Percentiles rank a stretch among this genome's conserved stretches.
phyloP scores from a whole-genome alignment of 2,329 filamentous ascomycete species.

The Ascochyta koolunga region DNA sequence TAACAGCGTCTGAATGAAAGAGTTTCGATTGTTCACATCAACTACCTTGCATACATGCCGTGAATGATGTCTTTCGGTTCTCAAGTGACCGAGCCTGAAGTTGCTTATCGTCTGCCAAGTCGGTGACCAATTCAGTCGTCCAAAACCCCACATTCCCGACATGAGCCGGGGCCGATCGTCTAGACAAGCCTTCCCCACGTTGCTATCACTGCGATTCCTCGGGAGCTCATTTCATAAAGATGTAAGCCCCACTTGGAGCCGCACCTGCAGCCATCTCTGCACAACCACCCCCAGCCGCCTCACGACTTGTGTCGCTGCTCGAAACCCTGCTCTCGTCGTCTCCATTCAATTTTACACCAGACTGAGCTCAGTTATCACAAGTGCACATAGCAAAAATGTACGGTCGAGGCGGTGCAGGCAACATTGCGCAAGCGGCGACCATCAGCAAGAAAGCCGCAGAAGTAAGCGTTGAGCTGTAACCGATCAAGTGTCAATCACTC shows the following conservation, averaged over 20 bases:
- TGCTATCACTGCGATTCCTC: constrained; percentile 22
- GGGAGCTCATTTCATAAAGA: constrained; percentile 4
- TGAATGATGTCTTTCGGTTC: background rate
- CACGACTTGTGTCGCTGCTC: background rate
- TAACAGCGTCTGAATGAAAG: constrained; percentile 19
- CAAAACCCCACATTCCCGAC: constrained; percentile 28
- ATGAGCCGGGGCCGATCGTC: constrained; percentile 11
- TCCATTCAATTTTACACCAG: background rate
- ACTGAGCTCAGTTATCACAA: background rate
- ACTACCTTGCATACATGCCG: background rate
- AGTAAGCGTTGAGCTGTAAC: constrained; percentile 21
- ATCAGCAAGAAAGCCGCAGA: constrained; percentile 39
- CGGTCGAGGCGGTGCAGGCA: constrained; percentile 56
- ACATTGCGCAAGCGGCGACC: constrained; percentile 48
- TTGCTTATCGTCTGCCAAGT: constrained; percentile 30
- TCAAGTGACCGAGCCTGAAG: background rate
- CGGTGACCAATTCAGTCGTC: constrained; percentile 33
- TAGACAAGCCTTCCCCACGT: constrained; percentile 34
- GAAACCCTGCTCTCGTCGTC: background rate
- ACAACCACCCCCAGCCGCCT: background rate
- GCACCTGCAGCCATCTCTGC: constrained; percentile 8
- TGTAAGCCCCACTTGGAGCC: constrained; percentile 21
- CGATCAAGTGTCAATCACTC: background rate
- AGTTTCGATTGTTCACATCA: constrained; percentile 12
- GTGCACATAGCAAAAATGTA: constrained; percentile 32